Evolutionary conservation across 805 yeast genomes (phyloP).

Genomic region (Pichia thaimueangensis): DNA sequence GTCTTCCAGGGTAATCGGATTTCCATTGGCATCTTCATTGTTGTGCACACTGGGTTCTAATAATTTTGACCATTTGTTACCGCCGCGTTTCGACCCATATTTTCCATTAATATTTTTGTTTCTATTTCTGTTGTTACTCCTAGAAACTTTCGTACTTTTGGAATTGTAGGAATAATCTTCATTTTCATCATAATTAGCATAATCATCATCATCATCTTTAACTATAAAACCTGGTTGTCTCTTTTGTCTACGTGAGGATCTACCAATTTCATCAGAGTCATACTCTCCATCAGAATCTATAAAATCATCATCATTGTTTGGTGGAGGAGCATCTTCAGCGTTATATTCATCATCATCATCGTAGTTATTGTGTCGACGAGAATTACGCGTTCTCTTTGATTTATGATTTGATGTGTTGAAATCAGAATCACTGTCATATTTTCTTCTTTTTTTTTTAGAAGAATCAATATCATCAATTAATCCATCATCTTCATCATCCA

Average conservation of each 20-base stretch:
- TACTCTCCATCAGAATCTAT: constrained; percentile 6
- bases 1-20: constrained; percentile 42
- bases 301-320: constrained; percentile 10
- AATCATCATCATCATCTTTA: constrained; percentile 17
- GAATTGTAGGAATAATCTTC: too few relatives aligned
- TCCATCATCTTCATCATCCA: constrained; percentile 26
- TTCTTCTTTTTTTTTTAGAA: not conserved
- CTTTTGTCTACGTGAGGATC: constrained; percentile 3
- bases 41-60: constrained; percentile 16
- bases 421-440: not conserved
- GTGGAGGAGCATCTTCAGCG: not conserved
- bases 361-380: not conserved
- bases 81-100: not conserved
- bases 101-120: constrained; percentile 16
- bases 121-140: constrained; percentile 16
- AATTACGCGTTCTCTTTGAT: not conserved
- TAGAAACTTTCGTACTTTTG: too few relatives aligned
- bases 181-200: constrained; percentile 8
- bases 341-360: constrained; percentile 8
- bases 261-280: constrained; percentile 3
- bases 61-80: not conserved
- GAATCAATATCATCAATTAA: constrained; percentile 2
- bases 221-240: constrained; percentile 14
- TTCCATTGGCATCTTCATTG: constrained; percentile 15
- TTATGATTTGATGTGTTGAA: constrained; percentile 9